A percentile compares a stretch with the other conserved stretches of the same genome.
Evolutionary conservation across 1,139 yeast species (phyloP).

Genomic region (Blastobotrys buckinghamii): DNA sequence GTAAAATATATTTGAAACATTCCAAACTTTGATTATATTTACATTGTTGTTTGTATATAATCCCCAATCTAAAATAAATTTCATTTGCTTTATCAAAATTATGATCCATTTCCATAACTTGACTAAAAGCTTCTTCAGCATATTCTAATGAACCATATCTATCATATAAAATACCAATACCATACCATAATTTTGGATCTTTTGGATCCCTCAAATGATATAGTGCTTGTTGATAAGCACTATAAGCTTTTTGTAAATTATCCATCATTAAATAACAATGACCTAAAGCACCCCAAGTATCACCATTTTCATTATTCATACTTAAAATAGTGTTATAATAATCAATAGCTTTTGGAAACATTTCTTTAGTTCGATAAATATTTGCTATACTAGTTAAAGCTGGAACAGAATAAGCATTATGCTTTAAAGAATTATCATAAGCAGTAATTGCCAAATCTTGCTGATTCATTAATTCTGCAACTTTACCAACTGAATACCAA

Average conservation of each 20-base stretch:
- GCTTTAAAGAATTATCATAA: constrained; percentile 84
- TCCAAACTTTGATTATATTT: constrained; percentile 83
- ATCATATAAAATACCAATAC: constrained; percentile 93
- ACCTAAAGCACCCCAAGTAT: constrained; percentile 95
- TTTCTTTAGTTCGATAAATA: constrained; percentile 80
- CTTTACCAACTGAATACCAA: constrained; percentile 83
- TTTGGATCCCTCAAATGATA: constrained; percentile 88
- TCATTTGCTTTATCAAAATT: constrained; percentile 94
- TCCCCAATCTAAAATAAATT: constrained; percentile 93
- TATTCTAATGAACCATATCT: constrained; percentile 93
- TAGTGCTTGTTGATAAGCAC: constrained; percentile 93
- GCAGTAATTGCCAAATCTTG: constrained; percentile 84
- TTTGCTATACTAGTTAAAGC: constrained; percentile 84
- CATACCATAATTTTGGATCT: constrained; percentile 97
- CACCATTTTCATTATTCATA: constrained; percentile 83
- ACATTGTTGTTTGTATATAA: constrained; percentile 91
- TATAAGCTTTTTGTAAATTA: constrained; percentile 90
- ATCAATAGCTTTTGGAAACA: constrained; percentile 90
- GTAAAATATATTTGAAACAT: constrained; percentile 85
- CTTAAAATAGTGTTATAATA: constrained; percentile 81
- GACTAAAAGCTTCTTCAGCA: constrained; percentile 96
- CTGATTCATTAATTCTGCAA: constrained; percentile 87
- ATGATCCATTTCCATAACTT: constrained; percentile 92
- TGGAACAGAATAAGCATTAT: constrained; percentile 78
- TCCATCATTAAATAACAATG: constrained; percentile 97